Evolutionary conservation across 495 filamentous ascomycete species (phyloP).

Genomic region (Lichenothelia convexa): DNA sequence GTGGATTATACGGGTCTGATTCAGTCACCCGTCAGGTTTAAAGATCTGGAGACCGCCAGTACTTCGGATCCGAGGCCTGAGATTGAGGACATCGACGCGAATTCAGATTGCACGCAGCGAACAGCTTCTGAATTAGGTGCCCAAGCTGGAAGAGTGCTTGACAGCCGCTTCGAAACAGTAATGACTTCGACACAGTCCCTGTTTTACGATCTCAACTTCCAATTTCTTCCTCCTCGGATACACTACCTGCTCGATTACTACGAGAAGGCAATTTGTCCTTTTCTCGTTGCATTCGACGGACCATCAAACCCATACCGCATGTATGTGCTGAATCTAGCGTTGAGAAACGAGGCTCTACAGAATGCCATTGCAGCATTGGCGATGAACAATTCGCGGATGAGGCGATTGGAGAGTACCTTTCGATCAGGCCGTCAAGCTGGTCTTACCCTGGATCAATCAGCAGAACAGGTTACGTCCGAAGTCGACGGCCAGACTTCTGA

Average conservation of each 20-base stretch:
- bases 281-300: constrained; percentile 79
- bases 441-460: constrained; percentile 5
- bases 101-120: too few species aligned
- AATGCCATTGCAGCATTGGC: constrained; percentile 84
- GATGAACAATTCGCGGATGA: constrained; percentile 54
- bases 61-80: too few species aligned
- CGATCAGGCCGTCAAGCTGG: constrained; percentile 11
- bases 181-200: too few species aligned
- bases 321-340: constrained; percentile 63
- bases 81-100: too few species aligned
- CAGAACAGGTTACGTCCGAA: constrained; percentile 1
- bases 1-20: too few species aligned
- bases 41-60: too few species aligned
- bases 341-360: constrained; percentile 62
- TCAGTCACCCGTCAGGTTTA: too few species aligned
- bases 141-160: too few species aligned
- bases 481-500: constrained; percentile 31
- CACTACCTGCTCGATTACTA: constrained; percentile 55
- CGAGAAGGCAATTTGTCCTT: constrained; percentile 75
- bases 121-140: too few species aligned
- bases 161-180: too few species aligned
- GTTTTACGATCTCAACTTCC: too few species aligned
- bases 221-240: constrained; percentile 30
- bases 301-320: constrained; percentile 71
- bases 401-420: constrained; percentile 11